phyloP scores from a whole-genome alignment of 2,329 filamentous ascomycete species.

The Beauveria varroae region DNA sequence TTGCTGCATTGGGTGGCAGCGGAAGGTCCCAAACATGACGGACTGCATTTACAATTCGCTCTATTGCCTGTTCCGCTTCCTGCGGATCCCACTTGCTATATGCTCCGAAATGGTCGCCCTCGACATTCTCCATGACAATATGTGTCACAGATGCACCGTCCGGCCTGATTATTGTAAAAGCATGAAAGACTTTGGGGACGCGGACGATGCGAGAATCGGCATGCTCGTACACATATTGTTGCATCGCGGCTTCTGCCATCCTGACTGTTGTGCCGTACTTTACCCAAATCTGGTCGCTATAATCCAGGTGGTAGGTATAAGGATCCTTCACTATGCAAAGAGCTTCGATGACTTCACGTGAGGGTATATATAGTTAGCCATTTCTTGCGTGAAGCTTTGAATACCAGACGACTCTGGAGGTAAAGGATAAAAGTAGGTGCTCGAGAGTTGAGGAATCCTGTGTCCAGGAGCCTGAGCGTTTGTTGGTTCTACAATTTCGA shows the following conservation, averaged over 20 bases:
- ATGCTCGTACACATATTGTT: slow-evolving; percentile 5
- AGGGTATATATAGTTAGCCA: background rate
- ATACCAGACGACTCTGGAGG: background rate
- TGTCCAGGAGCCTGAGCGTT: background rate
- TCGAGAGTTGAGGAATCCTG: background rate
- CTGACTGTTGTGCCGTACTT: slow-evolving; percentile 6
- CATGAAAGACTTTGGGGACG: slow-evolving; percentile 3
- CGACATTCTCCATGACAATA: slow-evolving; percentile 10
- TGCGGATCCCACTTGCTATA: background rate
- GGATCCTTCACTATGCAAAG: background rate
- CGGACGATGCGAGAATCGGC: slow-evolving; percentile 10
- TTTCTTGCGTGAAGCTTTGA: background rate
- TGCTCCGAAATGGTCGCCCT: background rate
- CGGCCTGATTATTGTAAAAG: background rate
- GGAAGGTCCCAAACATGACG: slow-evolving; percentile 5
- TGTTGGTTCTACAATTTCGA: background rate
- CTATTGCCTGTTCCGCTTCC: background rate
- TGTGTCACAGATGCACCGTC: background rate
- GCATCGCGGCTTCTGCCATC: slow-evolving; percentile 7
- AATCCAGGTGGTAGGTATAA: background rate
- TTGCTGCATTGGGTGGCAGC: background rate
- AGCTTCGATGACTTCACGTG: background rate
- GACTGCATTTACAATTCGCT: background rate
- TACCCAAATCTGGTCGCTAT: background rate
- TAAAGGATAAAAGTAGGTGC: background rate